These are phyloP conservation scores for Gaeumannomyces tritici DNA, from an alignment of 2,329 filamentous ascomycete species.

Conservation along the genomic window DNA sequence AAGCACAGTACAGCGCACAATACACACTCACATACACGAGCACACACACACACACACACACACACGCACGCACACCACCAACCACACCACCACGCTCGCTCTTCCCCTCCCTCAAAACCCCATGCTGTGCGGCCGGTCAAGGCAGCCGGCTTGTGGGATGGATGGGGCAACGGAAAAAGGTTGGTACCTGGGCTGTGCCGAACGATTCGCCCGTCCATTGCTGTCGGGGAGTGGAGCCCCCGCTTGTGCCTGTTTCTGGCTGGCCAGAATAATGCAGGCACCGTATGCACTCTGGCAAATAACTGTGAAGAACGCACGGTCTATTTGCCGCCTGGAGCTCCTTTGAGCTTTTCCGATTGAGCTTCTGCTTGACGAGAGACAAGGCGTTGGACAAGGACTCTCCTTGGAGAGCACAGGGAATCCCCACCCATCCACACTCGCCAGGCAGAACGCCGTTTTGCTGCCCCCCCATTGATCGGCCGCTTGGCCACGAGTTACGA, in stretches of 20 bases:
- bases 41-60: background rate
- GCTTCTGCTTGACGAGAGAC: background rate
- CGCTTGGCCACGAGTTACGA: background rate
- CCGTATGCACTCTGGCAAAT: no score
- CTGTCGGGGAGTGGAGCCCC: background rate
- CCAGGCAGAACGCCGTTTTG: background rate
- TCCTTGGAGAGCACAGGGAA: background rate
- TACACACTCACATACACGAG: background rate
- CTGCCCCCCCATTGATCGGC: background rate
- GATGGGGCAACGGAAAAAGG: background rate
- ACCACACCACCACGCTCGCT: background rate
- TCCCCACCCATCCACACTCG: background rate
- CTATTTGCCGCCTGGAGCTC: background rate
- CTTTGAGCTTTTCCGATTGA: background rate
- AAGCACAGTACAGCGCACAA: background rate
- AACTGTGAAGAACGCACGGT: background rate
- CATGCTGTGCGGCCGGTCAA: background rate
- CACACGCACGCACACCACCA: background rate
- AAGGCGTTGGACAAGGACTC: background rate
- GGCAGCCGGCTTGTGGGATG: background rate
- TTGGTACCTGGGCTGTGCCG: background rate
- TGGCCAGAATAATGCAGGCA: background rate
- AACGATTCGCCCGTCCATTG: background rate
- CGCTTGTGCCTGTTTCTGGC: no score
- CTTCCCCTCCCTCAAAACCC: background rate